Evolutionary conservation across 768 basidiomycete genomes (phyloP).

Genomic region (Trametes cingulata): DNA sequence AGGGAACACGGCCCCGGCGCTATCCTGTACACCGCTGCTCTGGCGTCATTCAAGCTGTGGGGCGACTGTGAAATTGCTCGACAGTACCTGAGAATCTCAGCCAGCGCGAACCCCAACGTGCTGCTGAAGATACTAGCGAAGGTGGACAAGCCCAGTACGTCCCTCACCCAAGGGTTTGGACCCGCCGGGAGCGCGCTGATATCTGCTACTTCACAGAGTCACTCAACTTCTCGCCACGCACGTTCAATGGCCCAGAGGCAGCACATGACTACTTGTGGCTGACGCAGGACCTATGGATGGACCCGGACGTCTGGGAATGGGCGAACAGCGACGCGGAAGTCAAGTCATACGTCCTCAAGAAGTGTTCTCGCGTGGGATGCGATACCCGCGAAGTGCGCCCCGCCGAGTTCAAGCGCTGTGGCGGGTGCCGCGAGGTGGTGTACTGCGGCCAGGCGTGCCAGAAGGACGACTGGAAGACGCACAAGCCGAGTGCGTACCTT

Average conservation of each 20-base stretch:
- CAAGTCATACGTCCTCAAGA: conserved; percentile 35
- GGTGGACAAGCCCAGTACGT: conserved; percentile 40
- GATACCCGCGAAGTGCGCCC: conserved; percentile 33
- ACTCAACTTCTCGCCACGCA: conserved; percentile 33
- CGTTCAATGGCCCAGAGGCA: conserved; percentile 41
- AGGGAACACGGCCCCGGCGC: neutral
- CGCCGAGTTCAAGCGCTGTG: conserved; percentile 43
- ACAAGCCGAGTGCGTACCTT: conserved; percentile 26
- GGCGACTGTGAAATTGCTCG: conserved; percentile 42
- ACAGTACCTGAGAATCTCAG: conserved; percentile 42
- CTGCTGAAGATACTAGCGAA: conserved; percentile 42
- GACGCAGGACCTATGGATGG: conserved; percentile 47
- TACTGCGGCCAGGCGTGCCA: conserved; percentile 35
- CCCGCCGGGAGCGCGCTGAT: neutral
- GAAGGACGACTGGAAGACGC: conserved; percentile 34
- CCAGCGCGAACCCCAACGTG: conserved; percentile 36
- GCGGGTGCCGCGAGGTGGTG: conserved; percentile 37
- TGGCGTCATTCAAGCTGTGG: conserved; percentile 43
- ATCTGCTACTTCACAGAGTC: conserved; percentile 24
- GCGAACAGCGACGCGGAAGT: conserved; percentile 38
- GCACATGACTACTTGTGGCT: conserved; percentile 50
- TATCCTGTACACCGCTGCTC: conserved; percentile 40
- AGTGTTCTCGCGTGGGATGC: conserved; percentile 37
- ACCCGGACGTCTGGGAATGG: conserved; percentile 46
- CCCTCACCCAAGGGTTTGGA: neutral